These are phyloP conservation scores for Zygotorulaspora florentina DNA, from an alignment of 805 yeast genomes.

Conservation along the genomic window DNA sequence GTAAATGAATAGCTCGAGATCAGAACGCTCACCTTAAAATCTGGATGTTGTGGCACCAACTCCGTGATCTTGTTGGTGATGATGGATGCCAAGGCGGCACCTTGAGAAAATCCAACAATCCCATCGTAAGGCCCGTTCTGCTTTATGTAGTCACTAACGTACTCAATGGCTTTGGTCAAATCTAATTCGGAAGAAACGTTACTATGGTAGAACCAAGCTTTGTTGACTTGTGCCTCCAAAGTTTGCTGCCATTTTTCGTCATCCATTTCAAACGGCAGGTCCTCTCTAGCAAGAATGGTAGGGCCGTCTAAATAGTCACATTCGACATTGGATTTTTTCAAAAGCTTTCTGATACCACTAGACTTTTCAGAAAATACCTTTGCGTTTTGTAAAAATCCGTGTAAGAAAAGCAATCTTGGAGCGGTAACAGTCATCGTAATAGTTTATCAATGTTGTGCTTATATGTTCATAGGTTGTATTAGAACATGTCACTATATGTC, in stretches of 20 bases:
- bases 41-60: slow-evolving; percentile 43
- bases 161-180: slow-evolving; percentile 48
- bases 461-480: not conserved
- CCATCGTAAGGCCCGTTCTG: slow-evolving; percentile 84
- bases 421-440: slow-evolving; percentile 21
- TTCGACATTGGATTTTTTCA: slow-evolving; percentile 61
- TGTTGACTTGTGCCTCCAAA: slow-evolving; percentile 43
- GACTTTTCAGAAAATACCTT: slow-evolving; percentile 82
- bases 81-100: slow-evolving; percentile 81
- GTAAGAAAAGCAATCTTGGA: slow-evolving; percentile 71
- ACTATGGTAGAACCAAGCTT: slow-evolving; percentile 75
- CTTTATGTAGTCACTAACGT: slow-evolving; percentile 47
- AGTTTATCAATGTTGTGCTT: not conserved
- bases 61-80: slow-evolving; percentile 56
- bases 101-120: slow-evolving; percentile 88
- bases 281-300: slow-evolving; percentile 55
- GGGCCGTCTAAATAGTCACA: slow-evolving; percentile 82
- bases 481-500: not conserved
- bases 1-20: slow-evolving; percentile 64
- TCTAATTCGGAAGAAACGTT: slow-evolving; percentile 44
- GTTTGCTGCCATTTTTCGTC: slow-evolving; percentile 48
- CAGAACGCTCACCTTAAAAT: slow-evolving; percentile 66
- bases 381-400: slow-evolving; percentile 87
- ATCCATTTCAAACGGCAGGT: slow-evolving; percentile 66
- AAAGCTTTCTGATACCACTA: slow-evolving; percentile 76